Conservation (phyloP, 2,329 filamentous ascomycete species). For the Sclerotinia glacialis region DNA sequence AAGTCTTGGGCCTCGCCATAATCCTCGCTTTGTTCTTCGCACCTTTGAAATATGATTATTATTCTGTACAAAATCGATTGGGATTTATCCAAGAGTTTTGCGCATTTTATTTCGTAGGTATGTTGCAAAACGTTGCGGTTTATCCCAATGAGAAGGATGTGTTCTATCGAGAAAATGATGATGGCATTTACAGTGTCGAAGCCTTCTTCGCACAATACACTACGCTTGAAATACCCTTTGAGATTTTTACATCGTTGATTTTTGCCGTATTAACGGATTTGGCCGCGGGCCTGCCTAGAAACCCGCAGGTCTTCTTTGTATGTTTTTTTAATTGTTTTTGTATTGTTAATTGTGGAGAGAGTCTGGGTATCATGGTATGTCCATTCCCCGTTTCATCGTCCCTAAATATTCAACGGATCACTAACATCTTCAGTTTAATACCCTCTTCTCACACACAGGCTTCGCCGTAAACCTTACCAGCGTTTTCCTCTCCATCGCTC, state of each 20-base stretch:
- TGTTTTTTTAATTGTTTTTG: conserved; percentile 68
- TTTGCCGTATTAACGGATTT: conserved; percentile 64
- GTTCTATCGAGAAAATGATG: conserved; percentile 74
- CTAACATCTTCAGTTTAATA: conserved; percentile 58
- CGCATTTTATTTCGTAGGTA: conserved; percentile 71
- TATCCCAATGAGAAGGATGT: conserved; percentile 72
- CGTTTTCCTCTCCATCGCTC: conserved; percentile 66
- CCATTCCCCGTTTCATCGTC: neutral
- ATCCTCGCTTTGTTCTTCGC: conserved; percentile 69
- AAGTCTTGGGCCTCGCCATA: conserved; percentile 61
- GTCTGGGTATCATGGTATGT: conserved; percentile 62
- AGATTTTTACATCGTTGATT: conserved; percentile 61
- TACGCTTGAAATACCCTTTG: conserved; percentile 68
- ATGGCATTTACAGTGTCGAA: conserved; percentile 68
- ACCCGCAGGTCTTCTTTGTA: conserved; percentile 63
- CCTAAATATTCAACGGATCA: neutral
- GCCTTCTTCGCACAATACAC: conserved; percentile 71
- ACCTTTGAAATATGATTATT: conserved; percentile 66
- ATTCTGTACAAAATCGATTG: conserved; percentile 67
- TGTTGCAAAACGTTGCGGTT: conserved; percentile 75
- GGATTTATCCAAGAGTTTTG: conserved; percentile 72
- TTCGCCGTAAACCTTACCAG: conserved; percentile 73
- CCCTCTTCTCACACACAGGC: conserved; percentile 69
- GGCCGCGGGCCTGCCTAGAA: conserved; percentile 63
- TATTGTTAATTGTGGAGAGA: conserved; percentile 72